Evolutionary conservation across 371 early-diverging fungal genomes (phyloP).

Genomic region (Fennellomyces sp.): DNA sequence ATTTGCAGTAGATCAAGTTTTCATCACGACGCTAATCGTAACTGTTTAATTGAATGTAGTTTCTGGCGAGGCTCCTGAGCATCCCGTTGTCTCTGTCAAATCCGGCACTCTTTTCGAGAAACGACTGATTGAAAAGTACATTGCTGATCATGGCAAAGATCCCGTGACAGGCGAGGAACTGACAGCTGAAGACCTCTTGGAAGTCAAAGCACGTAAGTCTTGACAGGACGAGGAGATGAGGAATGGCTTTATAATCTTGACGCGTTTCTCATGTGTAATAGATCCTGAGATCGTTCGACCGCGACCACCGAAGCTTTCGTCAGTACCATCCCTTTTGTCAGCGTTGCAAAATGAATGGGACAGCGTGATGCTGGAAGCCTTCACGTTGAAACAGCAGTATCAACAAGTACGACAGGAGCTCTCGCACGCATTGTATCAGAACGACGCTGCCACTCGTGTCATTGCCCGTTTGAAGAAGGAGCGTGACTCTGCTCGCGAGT

Average conservation of each 20-base stretch:
- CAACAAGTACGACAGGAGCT: constrained; percentile 90
- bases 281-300: constrained; percentile 79
- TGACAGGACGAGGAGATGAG: too few relatives aligned
- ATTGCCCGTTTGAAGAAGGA: constrained; percentile 91
- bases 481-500: constrained; percentile 89
- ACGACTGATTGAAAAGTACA: constrained; percentile 84
- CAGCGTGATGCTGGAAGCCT: constrained; percentile 90
- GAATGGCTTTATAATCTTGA: too few relatives aligned
- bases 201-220: constrained; percentile 67
- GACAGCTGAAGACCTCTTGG: constrained; percentile 78
- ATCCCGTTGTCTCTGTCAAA: constrained; percentile 87
- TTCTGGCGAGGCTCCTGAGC: constrained; percentile 88
- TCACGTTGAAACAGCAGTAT: constrained; percentile 89
- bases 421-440: constrained; percentile 90
- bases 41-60: constrained; percentile 51
- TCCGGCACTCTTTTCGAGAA: constrained; percentile 88
- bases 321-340: constrained; percentile 89
- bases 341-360: constrained; percentile 96
- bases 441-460: constrained; percentile 94
- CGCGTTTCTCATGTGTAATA: constrained; percentile 15
- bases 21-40: neutral
- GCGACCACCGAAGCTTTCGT: constrained; percentile 88
- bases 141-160: constrained; percentile 83
- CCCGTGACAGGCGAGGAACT: constrained; percentile 82
- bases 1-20: neutral